These are phyloP conservation scores for Scutellaria baicalensis DNA, from an alignment of 257 asterid genomes.

Conservation along the genomic window DNA sequence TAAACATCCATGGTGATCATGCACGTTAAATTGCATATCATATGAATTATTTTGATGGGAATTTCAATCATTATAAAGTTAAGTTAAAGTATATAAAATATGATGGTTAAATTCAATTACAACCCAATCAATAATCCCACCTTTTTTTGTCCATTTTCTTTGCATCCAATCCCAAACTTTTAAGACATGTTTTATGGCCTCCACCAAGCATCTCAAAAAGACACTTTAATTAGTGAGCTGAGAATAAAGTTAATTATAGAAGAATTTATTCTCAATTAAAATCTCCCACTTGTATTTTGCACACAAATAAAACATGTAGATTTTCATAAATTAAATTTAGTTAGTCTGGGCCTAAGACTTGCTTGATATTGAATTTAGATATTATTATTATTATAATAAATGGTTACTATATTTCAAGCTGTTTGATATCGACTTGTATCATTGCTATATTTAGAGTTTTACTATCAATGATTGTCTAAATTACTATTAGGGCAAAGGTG, in stretches of 20 bases:
- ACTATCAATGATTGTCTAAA: too few species aligned
- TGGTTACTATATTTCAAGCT: too few species aligned
- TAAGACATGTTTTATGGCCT: neutral
- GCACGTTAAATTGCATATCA: neutral
- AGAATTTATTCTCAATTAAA: neutral
- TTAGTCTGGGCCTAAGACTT: too few species aligned
- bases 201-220: neutral
- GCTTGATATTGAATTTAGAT: too few species aligned
- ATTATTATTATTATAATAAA: too few species aligned
- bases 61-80: neutral
- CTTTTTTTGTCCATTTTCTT: neutral
- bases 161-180: conserved; percentile 8
- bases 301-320: too few species aligned
- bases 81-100: neutral
- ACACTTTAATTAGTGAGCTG: neutral
- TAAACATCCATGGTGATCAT: neutral
- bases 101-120: neutral
- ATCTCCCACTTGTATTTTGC: neutral
- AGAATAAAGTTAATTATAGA: neutral
- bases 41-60: neutral
- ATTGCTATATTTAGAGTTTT: too few species aligned
- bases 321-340: too few species aligned
- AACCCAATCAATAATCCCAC: neutral
- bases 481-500: too few species aligned
- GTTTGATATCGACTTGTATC: too few species aligned